Conservation (phyloP, 78 protist species). For the Creolimax fragrantissima region DNA sequence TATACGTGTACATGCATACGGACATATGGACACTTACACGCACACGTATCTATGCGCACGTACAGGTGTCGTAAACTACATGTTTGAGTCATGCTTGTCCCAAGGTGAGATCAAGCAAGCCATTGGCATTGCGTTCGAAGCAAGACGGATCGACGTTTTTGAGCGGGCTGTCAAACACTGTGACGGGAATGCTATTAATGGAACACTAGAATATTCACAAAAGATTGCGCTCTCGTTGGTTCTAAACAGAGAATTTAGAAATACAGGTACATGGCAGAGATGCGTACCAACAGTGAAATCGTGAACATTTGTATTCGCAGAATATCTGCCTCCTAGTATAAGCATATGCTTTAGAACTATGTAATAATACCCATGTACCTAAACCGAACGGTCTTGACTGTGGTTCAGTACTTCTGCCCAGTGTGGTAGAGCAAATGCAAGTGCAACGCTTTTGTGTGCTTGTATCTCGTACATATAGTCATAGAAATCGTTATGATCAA, state of each 20-base stretch:
- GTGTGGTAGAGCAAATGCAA: too few relatives aligned
- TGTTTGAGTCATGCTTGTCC: neutral
- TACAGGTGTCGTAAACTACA: neutral
- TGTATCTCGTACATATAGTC: too few relatives aligned
- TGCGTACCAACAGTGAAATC: too few relatives aligned
- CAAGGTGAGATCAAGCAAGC: neutral
- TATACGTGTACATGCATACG: neutral
- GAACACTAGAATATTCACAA: conserved; percentile 48
- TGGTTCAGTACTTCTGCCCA: too few relatives aligned
- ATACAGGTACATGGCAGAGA: too few relatives aligned
- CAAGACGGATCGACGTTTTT: conserved; percentile 80
- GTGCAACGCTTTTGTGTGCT: too few relatives aligned
- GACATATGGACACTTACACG: neutral
- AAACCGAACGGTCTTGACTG: too few relatives aligned
- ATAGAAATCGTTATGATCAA: too few relatives aligned
- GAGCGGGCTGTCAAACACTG: conserved; percentile 48
- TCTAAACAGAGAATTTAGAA: conserved; percentile 32
- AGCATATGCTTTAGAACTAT: too few relatives aligned
- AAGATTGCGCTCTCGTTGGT: conserved; percentile 22
- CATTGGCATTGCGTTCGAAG: conserved; percentile 87
- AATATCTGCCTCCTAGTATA: too few relatives aligned
- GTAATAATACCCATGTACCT: too few relatives aligned
- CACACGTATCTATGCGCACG: neutral
- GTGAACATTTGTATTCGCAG: too few relatives aligned
- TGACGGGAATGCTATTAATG: conserved; percentile 22